Conservation (phyloP, 2,329 filamentous ascomycete genomes). For the Cytospora piceae region DNA sequence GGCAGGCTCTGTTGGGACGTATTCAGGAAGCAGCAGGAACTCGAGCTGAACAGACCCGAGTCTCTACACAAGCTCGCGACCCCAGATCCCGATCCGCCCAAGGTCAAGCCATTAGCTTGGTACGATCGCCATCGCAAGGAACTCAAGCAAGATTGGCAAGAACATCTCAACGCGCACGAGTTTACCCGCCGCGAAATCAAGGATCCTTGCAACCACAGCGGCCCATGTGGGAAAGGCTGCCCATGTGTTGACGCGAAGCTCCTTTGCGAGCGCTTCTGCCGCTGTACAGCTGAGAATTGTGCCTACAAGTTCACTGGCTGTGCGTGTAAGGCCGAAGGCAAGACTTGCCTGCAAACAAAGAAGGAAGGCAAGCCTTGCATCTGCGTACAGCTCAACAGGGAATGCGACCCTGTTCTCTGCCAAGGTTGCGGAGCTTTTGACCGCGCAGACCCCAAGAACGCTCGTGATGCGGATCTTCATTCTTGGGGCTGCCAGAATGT, state of each 20-base stretch:
- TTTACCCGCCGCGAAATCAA: constrained; percentile 61
- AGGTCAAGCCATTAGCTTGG: constrained; percentile 54
- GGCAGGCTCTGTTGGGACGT: constrained; percentile 58
- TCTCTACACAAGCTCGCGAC: constrained; percentile 36
- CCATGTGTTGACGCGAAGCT: constrained; percentile 64
- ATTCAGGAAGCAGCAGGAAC: constrained; percentile 46
- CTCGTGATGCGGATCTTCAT: constrained; percentile 60
- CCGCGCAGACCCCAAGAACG: constrained; percentile 70
- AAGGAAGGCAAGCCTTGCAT: constrained; percentile 65
- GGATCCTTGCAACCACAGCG: constrained; percentile 71
- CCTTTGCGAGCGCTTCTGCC: constrained; percentile 74
- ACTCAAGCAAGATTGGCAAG: constrained; percentile 58
- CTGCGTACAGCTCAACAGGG: constrained; percentile 72
- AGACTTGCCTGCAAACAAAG: constrained; percentile 59
- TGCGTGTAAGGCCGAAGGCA: constrained; percentile 64
- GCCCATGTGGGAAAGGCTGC: constrained; percentile 66
- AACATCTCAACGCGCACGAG: constrained; percentile 57
- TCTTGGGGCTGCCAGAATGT: constrained; percentile 72
- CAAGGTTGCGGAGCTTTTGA: constrained; percentile 69
- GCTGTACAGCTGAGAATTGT: constrained; percentile 62
- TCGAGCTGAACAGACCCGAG: constrained; percentile 39
- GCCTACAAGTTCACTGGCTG: constrained; percentile 69
- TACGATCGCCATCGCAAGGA: constrained; percentile 61
- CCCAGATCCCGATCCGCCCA: constrained; percentile 37
- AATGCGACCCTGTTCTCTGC: constrained; percentile 81